These are phyloP conservation scores for Jatropha multifida DNA, from an alignment of 441 rosid genomes.

Conservation along the genomic window DNA sequence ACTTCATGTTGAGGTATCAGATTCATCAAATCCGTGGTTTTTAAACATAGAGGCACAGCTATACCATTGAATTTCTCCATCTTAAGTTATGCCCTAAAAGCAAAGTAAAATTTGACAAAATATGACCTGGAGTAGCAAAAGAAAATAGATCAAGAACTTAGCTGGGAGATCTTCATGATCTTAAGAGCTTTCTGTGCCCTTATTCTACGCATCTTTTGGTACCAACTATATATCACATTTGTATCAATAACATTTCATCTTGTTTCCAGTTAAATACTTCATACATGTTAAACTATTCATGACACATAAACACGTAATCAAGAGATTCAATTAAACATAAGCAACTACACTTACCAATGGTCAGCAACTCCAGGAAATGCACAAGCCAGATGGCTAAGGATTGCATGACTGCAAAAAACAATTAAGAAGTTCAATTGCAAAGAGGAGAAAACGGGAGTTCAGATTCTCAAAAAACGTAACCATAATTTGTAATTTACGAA, in stretches of 20 bases:
- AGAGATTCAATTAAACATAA: background rate
- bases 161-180: background rate
- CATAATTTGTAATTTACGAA: background rate
- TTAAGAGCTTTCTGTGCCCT: background rate
- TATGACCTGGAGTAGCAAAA: background rate
- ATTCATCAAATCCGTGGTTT: conserved; percentile 3
- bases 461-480: background rate
- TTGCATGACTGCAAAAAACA: conserved; percentile 67
- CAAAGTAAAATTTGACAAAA: background rate
- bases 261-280: background rate
- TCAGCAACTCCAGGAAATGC: conserved; percentile 83
- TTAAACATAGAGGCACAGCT: background rate
- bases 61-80: background rate
- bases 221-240: background rate
- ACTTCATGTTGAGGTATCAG: background rate
- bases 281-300: background rate
- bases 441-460: background rate
- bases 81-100: background rate
- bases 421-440: background rate
- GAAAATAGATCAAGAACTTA: background rate
- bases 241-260: background rate
- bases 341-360: conserved; percentile 60
- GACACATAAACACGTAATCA: background rate
- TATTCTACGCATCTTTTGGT: background rate
- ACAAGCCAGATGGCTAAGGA: conserved; percentile 69